phyloP scores from a whole-genome alignment of 306 rosid species.

The Acmispon strigosus region DNA sequence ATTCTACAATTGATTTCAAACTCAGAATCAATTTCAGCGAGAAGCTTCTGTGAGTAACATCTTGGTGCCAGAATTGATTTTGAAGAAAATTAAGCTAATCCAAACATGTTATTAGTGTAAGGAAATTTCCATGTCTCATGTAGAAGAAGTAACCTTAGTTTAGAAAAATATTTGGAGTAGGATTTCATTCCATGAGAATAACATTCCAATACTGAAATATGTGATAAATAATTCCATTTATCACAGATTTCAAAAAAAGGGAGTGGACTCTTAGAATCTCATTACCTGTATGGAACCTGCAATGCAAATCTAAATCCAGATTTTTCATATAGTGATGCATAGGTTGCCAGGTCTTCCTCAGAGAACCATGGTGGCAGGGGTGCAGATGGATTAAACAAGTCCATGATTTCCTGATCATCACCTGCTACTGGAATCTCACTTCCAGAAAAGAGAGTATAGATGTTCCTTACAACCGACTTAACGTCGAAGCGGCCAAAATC shows the following conservation, averaged over 20 bases:
- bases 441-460: conserved; percentile 46
- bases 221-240: background rate
- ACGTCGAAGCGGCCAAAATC: conserved; percentile 56
- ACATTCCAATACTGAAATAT: background rate
- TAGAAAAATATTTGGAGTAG: background rate
- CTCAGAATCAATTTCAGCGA: too few species aligned
- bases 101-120: background rate
- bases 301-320: conserved; percentile 49
- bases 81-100: too few species aligned
- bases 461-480: conserved; percentile 43
- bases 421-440: conserved; percentile 48
- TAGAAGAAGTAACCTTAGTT: background rate
- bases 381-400: conserved; percentile 43
- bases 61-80: too few species aligned
- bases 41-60: too few species aligned
- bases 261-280: background rate
- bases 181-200: background rate
- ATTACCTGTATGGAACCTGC: conserved; percentile 53
- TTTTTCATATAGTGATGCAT: conserved; percentile 50
- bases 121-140: background rate
- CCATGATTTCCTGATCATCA: conserved; percentile 56
- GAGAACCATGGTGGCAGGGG: conserved; percentile 58
- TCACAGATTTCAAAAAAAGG: background rate
- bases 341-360: conserved; percentile 44
- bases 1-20: too few species aligned